Evolutionary conservation across 805 yeast genomes (phyloP).

Genomic region (Zygosaccharomyces gambellarensis): DNA sequence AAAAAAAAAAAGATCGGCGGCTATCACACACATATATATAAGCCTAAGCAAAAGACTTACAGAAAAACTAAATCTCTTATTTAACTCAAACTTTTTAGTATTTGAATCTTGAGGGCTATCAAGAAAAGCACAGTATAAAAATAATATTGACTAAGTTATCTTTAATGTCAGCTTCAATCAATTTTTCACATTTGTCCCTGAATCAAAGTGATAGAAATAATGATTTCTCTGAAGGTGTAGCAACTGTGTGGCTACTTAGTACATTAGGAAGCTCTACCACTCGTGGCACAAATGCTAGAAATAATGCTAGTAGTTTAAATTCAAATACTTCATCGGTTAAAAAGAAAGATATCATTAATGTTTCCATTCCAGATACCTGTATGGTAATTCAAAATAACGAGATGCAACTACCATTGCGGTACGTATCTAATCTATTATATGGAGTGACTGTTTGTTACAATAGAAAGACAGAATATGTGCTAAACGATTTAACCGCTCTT

Average conservation of each 20-base stretch:
- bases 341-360: constrained; percentile 30
- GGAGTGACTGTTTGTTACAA: constrained; percentile 34
- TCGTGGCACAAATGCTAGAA: neutral
- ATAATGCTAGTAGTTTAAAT: neutral
- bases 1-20: constrained; percentile 2
- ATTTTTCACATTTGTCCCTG: constrained; percentile 7
- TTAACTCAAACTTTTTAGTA: neutral
- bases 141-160: neutral
- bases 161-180: constrained; percentile 6
- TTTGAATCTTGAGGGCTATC: neutral
- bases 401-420: constrained; percentile 23
- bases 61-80: neutral
- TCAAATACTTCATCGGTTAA: constrained; percentile 14
- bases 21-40: neutral
- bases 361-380: constrained; percentile 33
- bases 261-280: constrained; percentile 20
- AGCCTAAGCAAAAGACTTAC: neutral
- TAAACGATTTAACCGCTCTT: constrained; percentile 25
- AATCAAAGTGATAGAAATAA: neutral
- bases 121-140: neutral
- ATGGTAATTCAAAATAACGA: constrained; percentile 20
- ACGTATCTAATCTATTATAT: constrained; percentile 28
- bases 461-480: constrained; percentile 30
- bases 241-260: constrained; percentile 33
- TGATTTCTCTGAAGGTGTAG: constrained; percentile 17